phyloP scores from a whole-genome alignment of 768 basidiomycete genomes.

The Leccinum fibrillosum region DNA sequence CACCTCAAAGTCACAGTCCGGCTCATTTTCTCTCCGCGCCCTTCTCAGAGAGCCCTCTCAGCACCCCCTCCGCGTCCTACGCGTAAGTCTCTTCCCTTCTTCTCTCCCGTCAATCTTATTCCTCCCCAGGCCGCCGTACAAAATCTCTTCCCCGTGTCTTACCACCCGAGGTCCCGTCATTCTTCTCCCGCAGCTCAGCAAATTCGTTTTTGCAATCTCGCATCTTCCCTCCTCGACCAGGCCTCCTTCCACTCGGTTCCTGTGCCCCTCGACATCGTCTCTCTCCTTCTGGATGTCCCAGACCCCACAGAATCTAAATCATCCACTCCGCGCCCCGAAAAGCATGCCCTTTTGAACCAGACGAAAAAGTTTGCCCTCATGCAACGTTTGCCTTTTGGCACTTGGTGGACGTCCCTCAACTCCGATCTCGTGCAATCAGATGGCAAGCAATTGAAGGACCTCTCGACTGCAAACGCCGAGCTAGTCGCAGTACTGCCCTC shows the following conservation, averaged over 20 bases:
- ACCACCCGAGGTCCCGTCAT: slow-evolving; percentile 59
- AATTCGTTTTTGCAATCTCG: slow-evolving; percentile 70
- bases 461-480: slow-evolving; percentile 67
- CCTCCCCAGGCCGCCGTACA: slow-evolving; percentile 56
- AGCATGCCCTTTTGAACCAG: slow-evolving; percentile 28
- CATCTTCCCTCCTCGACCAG: slow-evolving; percentile 68
- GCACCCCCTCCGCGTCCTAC: slow-evolving; percentile 53
- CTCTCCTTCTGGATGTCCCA: slow-evolving; percentile 36
- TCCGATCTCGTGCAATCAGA: slow-evolving; percentile 39
- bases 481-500: slow-evolving; percentile 72
- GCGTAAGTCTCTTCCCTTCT: slow-evolving; percentile 42
- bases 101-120: slow-evolving; percentile 1
- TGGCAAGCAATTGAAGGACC: slow-evolving; percentile 42
- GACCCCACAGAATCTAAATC: slow-evolving; percentile 24
- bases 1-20: slow-evolving; percentile 34
- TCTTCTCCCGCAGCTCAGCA: slow-evolving; percentile 68
- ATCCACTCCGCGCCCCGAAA: slow-evolving; percentile 20
- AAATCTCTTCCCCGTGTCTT: slow-evolving; percentile 65
- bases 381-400: slow-evolving; percentile 72
- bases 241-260: slow-evolving; percentile 49
- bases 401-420: slow-evolving; percentile 76
- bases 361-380: slow-evolving; percentile 70
- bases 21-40: slow-evolving; percentile 49
- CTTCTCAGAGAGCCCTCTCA: slow-evolving; percentile 52
- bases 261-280: slow-evolving; percentile 45